Conservation (phyloP, 2,329 filamentous ascomycete species). For the Aspergillus sp. region DNA sequence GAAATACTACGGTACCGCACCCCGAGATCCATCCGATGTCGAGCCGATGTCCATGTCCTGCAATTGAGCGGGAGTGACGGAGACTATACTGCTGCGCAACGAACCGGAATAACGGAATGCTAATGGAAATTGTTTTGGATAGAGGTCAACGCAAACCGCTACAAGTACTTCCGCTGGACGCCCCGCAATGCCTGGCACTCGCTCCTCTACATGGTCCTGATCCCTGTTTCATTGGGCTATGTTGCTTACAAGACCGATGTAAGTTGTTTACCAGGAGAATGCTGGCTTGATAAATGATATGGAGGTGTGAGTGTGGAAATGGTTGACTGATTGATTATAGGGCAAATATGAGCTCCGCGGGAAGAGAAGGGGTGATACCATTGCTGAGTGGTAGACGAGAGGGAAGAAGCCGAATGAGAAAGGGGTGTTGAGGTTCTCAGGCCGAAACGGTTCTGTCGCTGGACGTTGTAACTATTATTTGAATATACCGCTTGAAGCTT, state of each 20-base stretch:
- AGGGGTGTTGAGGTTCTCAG: constrained; percentile 18
- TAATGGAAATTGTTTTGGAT: constrained; percentile 18
- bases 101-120: not conserved
- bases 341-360: constrained; percentile 84
- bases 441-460: constrained; percentile 9
- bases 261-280: constrained; percentile 52
- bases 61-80: not conserved
- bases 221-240: constrained; percentile 73
- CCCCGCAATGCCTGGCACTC: constrained; percentile 78
- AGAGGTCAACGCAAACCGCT: constrained; percentile 84
- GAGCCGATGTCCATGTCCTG: not conserved
- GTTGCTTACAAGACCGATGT: constrained; percentile 84
- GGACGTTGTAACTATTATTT: constrained; percentile 32
- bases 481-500: constrained; percentile 39
- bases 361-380: constrained; percentile 85
- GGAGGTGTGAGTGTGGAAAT: not conserved
- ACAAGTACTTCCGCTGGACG: constrained; percentile 96
- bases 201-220: constrained; percentile 73
- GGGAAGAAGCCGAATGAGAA: not conserved
- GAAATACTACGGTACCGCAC: constrained; percentile 55
- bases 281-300: not conserved
- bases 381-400: constrained; percentile 69
- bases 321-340: constrained; percentile 52
- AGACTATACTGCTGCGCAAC: not conserved
- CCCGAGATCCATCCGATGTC: constrained; percentile 14